These are phyloP conservation scores for Umbelopsis vinacea DNA, from an alignment of 192 early-diverging fungal genomes.

Conservation along the genomic window DNA sequence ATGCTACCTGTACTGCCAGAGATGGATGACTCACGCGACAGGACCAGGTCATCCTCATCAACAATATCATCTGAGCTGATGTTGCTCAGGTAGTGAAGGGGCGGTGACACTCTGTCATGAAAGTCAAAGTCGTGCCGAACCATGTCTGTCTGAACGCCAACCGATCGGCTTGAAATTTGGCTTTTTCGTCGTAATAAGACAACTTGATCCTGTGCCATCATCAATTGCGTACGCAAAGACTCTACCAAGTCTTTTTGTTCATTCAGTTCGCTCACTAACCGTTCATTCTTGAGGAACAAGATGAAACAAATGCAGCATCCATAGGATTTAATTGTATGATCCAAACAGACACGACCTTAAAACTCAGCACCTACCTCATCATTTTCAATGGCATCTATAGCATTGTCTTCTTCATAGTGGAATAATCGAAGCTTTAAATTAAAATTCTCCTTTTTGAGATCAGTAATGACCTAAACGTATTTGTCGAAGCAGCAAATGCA, in stretches of 20 bases:
- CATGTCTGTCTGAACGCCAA: constrained; percentile 12
- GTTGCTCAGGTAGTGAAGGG: not conserved
- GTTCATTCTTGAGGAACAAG: not conserved
- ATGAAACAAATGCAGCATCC: not conserved
- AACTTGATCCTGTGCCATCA: not conserved
- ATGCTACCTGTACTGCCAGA: not conserved
- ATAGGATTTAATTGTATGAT: not conserved
- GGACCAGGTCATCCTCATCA: not conserved
- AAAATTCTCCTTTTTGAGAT: constrained; percentile 39
- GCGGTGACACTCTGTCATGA: not conserved
- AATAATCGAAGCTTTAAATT: constrained; percentile 32
- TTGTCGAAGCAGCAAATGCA: not conserved
- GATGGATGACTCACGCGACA: constrained; percentile 12
- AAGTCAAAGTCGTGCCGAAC: constrained; percentile 14
- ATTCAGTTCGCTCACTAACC: not conserved
- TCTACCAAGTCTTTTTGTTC: constrained; percentile 1
- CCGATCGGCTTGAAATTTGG: not conserved
- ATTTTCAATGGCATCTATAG: not conserved
- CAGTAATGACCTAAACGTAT: constrained; percentile 24
- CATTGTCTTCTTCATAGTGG: constrained; percentile 26
- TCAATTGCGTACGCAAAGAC: not conserved
- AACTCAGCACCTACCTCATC: not conserved
- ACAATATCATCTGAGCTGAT: not conserved
- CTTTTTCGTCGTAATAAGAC: not conserved
- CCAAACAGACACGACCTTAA: not conserved